Percentiles rank a stretch among this genome's conserved stretches.
Evolutionary conservation across 73 alveolate genomes (phyloP).

Genomic region (Symbiodinium natans): DNA sequence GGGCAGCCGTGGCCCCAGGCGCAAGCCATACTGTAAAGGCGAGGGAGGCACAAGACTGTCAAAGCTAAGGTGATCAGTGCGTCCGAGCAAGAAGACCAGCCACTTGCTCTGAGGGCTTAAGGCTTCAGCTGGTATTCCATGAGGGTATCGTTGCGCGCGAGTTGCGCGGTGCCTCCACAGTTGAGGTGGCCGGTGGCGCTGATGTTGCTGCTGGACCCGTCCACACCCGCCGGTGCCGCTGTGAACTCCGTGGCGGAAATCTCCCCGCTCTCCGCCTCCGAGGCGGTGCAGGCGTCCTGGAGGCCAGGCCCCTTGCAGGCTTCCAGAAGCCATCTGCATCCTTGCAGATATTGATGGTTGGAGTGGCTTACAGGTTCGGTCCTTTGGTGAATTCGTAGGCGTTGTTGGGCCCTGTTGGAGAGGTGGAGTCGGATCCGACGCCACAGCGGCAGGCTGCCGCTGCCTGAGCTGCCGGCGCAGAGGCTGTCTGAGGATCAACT

Average conservation of each 20-base stretch:
- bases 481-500: neutral
- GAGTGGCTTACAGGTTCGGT: too few relatives aligned
- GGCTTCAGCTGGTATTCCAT: neutral
- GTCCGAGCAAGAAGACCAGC: slow-evolving; percentile 19
- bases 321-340: too few relatives aligned
- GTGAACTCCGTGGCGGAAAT: neutral
- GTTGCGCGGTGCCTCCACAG: neutral
- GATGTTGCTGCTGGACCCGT: neutral
- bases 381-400: too few relatives aligned
- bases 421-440: slow-evolving; percentile 3
- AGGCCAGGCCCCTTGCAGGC: too few relatives aligned
- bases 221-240: neutral
- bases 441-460: neutral
- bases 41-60: too few relatives aligned
- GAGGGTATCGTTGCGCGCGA: too few relatives aligned
- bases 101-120: neutral
- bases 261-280: neutral
- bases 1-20: neutral
- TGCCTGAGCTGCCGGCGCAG: neutral
- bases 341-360: too few relatives aligned
- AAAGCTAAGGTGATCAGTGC: slow-evolving; percentile 15
- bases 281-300: neutral
- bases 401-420: too few relatives aligned
- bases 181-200: neutral
- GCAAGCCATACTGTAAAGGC: neutral